Percentiles rank a stretch among this genome's conserved stretches.
These are phyloP conservation scores for Salix viminalis DNA, from an alignment of 345 rosid genomes.

Conservation along the genomic window DNA sequence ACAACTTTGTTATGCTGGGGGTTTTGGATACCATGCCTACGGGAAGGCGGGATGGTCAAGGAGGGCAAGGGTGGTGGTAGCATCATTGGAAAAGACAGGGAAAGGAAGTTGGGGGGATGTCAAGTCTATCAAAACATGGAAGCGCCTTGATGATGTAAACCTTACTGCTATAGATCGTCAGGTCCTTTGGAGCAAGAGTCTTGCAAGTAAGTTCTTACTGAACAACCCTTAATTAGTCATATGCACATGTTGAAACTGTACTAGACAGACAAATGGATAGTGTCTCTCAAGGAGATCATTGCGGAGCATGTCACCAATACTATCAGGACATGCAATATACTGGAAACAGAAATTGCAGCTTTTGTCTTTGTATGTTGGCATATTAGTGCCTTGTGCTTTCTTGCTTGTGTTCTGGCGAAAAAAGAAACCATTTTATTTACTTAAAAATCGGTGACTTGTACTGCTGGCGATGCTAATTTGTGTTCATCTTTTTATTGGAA, in stretches of 20 bases:
- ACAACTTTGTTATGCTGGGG: constrained; percentile 91
- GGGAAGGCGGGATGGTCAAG: constrained; percentile 90
- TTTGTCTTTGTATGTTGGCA: background rate
- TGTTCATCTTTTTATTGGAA: background rate
- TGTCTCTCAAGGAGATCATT: background rate
- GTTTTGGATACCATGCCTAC: constrained; percentile 91
- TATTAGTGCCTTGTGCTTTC: background rate
- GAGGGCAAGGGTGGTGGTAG: constrained; percentile 73
- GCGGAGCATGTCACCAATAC: background rate
- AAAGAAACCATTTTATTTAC: background rate
- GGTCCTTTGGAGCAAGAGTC: constrained; percentile 70
- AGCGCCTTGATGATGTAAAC: constrained; percentile 71
- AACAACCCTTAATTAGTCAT: background rate
- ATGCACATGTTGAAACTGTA: background rate
- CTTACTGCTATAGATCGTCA: constrained; percentile 58
- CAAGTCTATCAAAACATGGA: constrained; percentile 83
- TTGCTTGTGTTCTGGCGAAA: background rate
- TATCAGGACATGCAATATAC: background rate
- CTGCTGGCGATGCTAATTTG: background rate
- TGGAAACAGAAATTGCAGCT: background rate
- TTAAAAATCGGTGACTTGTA: background rate
- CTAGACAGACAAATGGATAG: background rate
- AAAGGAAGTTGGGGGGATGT: constrained; percentile 65
- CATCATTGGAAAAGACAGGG: constrained; percentile 56
- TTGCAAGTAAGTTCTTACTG: constrained; percentile 31